Base-by-base conservation (phyloP, 768 basidiomycete genomes). In the Pulveroboletus sp. region DNA sequence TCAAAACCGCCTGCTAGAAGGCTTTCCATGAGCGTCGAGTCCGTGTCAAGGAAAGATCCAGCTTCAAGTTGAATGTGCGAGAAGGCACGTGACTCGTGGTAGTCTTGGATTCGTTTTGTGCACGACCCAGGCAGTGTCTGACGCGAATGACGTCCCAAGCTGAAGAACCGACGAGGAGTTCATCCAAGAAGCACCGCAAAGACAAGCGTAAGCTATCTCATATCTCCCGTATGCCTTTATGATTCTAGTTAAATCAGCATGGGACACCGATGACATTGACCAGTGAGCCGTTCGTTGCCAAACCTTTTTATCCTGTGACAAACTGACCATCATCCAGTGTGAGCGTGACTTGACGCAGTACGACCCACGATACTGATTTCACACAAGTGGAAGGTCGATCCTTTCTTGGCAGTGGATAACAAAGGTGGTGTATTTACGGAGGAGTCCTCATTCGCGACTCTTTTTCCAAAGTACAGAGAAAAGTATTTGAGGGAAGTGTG, bases 191-290 rank as follows among this genome's bases (percentile, higher is more conserved):
- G 38, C 87, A 91, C 66, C 78, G 94, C 53, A 97, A 97, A 65
- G 94, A 97, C 8, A 98, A 98, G 72, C 94, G 94, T 95, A 62
- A 64, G 91, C 71, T 9, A 43, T 14, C 23, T 4, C 14, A 17
- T 20, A 13, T n/a, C 2, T 11, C 2, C 50, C 6, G 31, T 13
- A 10, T 20, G 8, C 19, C 36, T 42, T 37, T 37, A 51, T 61
- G 46, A 65, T 53, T 41, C 47, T 27, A 51, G 44, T 60, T 44
- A 57, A 25, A 47, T 56, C 52, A 97, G 95, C 94, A 63, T 98
- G 95, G 95, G 95, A 98, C 64, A 97, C 94, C 37, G 94, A 97
- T 67, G 95, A 97, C 60, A 93, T 97, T 69, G 90, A 97, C 77
- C 94, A 97, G 93, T 95, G 66, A 84, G 93, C 67, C 20, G n/a